phyloP scores from a whole-genome alignment of 352 stramenopile species.

The Paralagenidium karlingii region DNA sequence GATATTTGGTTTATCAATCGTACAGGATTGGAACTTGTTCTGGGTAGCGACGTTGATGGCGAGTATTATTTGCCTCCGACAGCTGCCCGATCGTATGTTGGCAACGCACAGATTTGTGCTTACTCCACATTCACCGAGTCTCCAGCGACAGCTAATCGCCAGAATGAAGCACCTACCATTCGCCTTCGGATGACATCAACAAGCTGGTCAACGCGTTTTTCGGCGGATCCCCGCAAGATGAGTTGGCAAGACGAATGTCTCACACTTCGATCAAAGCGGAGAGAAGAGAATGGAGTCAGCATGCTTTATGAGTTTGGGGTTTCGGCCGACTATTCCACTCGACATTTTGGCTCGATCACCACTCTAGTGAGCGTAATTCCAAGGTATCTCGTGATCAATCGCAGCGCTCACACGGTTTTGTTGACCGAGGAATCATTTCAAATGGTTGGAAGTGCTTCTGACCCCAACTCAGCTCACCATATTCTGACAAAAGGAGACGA shows the following conservation, averaged over 20 bases:
- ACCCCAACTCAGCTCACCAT: constrained; percentile 45
- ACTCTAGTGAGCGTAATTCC: constrained; percentile 77
- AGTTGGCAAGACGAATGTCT: constrained; percentile 82
- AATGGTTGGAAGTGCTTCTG: background rate
- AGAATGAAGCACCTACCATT: constrained; percentile 17
- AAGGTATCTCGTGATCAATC: constrained; percentile 66
- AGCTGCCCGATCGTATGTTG: constrained; percentile 43
- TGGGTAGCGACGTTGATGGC: constrained; percentile 44
- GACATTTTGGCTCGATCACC: constrained; percentile 72
- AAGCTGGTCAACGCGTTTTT: constrained; percentile 61
- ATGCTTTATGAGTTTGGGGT: constrained; percentile 76
- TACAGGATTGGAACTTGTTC: constrained; percentile 58
- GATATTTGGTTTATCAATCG: constrained; percentile 78
- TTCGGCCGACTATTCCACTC: constrained; percentile 65
- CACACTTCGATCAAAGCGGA: constrained; percentile 20
- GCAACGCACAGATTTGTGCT: constrained; percentile 58
- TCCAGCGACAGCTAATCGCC: constrained; percentile 3
- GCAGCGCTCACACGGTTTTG: constrained; percentile 44
- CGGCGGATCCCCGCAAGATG: constrained; percentile 48
- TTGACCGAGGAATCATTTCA: constrained; percentile 28
- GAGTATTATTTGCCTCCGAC: constrained; percentile 46
- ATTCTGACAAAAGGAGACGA: constrained; percentile 52
- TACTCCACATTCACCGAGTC: constrained; percentile 33
- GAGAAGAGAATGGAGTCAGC: constrained; percentile 6
- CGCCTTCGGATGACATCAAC: constrained; percentile 37